Percentiles rank a stretch among this genome's conserved stretches.
These are phyloP conservation scores for Diutina sp. DNA, from an alignment of 1,139 yeast species.

Conservation along the genomic window DNA sequence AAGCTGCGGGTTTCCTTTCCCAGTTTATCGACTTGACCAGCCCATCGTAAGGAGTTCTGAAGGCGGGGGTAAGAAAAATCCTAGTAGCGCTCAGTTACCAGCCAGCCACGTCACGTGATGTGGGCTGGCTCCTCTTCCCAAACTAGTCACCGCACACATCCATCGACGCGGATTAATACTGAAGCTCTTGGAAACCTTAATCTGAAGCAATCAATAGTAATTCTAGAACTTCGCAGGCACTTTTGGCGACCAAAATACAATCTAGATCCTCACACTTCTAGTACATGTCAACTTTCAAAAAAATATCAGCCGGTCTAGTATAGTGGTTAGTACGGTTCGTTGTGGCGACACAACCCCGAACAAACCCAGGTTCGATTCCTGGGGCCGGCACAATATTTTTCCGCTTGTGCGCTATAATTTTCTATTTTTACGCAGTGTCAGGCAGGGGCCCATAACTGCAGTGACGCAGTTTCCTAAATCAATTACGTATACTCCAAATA, in stretches of 20 bases:
- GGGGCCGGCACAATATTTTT: conserved; percentile 28
- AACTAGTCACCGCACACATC: too few species aligned
- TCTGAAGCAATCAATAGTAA: too few species aligned
- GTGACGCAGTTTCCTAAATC: background rate
- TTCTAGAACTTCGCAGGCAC: too few species aligned
- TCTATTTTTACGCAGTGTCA: background rate
- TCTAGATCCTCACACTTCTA: background rate
- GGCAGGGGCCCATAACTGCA: background rate
- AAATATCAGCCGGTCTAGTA: conserved; percentile 12
- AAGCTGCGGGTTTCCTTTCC: too few species aligned
- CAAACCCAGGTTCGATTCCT: conserved; percentile 46
- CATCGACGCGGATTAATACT: too few species aligned
- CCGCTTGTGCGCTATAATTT: background rate
- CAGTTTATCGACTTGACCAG: background rate
- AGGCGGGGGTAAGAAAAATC: too few species aligned
- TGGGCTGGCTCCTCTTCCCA: background rate
- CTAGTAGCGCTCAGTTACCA: background rate
- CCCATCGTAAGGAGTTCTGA: background rate
- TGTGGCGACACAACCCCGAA: conserved; percentile 28
- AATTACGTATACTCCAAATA: background rate
- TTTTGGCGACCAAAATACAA: too few species aligned
- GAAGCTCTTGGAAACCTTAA: too few species aligned
- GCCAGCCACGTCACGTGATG: background rate
- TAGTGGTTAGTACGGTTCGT: conserved; percentile 44
- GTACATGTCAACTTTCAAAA: background rate